Conservation (phyloP, 2,329 filamentous ascomycete genomes). For the Sporothrix inflata region DNA sequence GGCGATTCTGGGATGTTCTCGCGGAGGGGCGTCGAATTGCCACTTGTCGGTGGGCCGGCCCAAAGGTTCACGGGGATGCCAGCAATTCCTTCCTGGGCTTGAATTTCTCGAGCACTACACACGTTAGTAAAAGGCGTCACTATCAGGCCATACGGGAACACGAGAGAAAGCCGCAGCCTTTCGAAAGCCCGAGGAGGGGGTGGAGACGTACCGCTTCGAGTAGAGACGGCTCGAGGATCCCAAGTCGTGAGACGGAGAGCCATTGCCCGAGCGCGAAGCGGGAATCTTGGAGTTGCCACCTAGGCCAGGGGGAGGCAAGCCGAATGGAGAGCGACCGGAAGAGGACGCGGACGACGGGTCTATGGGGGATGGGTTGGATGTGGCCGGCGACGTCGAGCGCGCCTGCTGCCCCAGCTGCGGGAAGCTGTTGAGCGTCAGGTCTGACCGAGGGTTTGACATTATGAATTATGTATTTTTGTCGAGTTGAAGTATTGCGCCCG, state of each 20-base stretch:
- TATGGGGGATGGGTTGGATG: conserved; percentile 73
- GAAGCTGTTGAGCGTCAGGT: conserved; percentile 84
- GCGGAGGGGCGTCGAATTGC: conserved; percentile 91
- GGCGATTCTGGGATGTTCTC: conserved; percentile 98
- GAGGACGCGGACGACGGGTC: conserved; percentile 65
- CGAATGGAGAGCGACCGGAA: conserved; percentile 71
- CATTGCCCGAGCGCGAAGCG: conserved; percentile 77
- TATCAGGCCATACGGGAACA: not conserved
- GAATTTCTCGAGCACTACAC: conserved; percentile 88
- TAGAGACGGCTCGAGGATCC: conserved; percentile 75
- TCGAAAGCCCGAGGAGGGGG: conserved; percentile 9
- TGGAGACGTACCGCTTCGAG: conserved; percentile 78
- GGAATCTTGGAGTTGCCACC: conserved; percentile 63
- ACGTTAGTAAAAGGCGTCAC: conserved; percentile 5
- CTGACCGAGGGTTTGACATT: conserved; percentile 88
- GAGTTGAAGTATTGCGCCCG: not conserved
- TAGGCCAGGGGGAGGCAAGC: conserved; percentile 65
- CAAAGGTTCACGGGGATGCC: conserved; percentile 73
- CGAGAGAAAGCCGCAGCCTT: not conserved
- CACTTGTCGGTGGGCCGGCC: conserved; percentile 95
- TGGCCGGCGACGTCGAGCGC: conserved; percentile 77
- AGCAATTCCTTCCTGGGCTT: conserved; percentile 87
- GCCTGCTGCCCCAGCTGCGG: conserved; percentile 61
- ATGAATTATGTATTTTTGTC: conserved; percentile 72
- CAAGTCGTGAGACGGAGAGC: conserved; percentile 94